phyloP scores from a whole-genome alignment of 208 protist genomes.

The Crithidia sp. region DNA sequence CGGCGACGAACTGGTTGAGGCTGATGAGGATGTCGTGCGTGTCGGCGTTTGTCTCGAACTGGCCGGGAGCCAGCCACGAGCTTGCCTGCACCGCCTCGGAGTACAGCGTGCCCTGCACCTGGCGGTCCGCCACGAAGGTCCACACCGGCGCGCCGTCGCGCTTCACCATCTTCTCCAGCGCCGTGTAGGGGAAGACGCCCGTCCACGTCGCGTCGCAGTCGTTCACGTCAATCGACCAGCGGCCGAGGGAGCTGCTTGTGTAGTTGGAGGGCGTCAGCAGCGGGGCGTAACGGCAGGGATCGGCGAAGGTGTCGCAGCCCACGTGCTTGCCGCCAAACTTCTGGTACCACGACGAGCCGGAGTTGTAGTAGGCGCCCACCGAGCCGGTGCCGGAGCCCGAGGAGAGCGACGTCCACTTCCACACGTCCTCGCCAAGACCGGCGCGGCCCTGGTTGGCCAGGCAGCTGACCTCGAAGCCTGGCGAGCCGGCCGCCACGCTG shows the following conservation, averaged over 20 bases:
- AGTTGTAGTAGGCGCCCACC: conserved; percentile 63
- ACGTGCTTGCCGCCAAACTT: conserved; percentile 89
- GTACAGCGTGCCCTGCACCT: conserved; percentile 68
- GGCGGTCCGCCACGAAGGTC: conserved; percentile 50
- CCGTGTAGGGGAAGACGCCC: conserved; percentile 66
- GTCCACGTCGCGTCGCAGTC: conserved; percentile 86
- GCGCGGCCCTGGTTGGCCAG: conserved; percentile 55
- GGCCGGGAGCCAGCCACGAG: conserved; percentile 63
- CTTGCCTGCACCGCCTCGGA: conserved; percentile 70
- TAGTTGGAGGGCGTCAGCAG: conserved; percentile 72
- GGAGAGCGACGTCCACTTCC: conserved; percentile 59
- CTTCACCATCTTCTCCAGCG: conserved; percentile 45
- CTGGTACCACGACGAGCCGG: conserved; percentile 78
- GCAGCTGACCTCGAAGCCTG: conserved; percentile 75
- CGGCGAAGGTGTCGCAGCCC: conserved; percentile 74
- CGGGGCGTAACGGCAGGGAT: conserved; percentile 79
- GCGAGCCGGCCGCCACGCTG: conserved; percentile 44
- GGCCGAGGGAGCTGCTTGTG: conserved; percentile 27
- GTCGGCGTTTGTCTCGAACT: conserved; percentile 52
- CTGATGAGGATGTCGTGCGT: conserved; percentile 68
- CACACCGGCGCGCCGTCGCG: conserved; percentile 53
- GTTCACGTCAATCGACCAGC: conserved; percentile 78
- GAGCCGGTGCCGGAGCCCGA: conserved; percentile 51
- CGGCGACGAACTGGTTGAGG: conserved; percentile 61
- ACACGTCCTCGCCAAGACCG: conserved; percentile 77